Evolutionary conservation across 495 filamentous ascomycete species (phyloP), one percentile per base, ranked within the genome.

Genomic region (Bacidia rubella): DNA sequence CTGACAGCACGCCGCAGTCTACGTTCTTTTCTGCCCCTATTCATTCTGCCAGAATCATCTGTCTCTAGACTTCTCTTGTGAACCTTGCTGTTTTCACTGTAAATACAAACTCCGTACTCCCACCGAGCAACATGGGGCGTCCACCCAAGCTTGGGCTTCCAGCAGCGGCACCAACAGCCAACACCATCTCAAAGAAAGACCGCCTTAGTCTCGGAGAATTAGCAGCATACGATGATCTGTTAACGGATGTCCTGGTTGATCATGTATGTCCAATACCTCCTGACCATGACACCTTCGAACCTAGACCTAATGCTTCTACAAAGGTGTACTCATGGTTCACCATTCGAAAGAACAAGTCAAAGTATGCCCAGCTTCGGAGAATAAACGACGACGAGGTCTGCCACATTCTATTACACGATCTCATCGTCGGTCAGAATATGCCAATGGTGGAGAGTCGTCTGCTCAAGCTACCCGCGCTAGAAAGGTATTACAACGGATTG

Each of bases 161-260:
- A 47, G 26, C 21, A 25, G 44, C 29, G 15, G 29, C 29, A 7
- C 29, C 29, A 35, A 15, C 29, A 43, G 47, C 52, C n/a, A 52
- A 58, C 19, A 52, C 41, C 15, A 32, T 47, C 11, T 47, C 60
- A 2, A 62, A 60, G 23, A 60, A 58, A 67, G 78, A 85, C 55
- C 81, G 79, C 59, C 71, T 97, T 56, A 95, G 87, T 11, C 71
- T 96, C 52, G 78, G 78, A 38, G 89, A 95, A 69, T 71, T 99
- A 54, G 81, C 87, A 24, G 83, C 83, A 52, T 96, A 96, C 71
- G 92, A 99, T 69, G 92, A 99, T 65, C 80, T 99, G 58, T 75
- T 95, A 57, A 97, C 92, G 0, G 93, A 99, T 80, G 83, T 85
- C 53, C 82, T 99, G 29, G 80, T 99, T 40, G 92, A 99, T 68